These are phyloP conservation scores for Plectranthus barbatus DNA, from an alignment of 257 asterid species.

Conservation along the genomic window DNA sequence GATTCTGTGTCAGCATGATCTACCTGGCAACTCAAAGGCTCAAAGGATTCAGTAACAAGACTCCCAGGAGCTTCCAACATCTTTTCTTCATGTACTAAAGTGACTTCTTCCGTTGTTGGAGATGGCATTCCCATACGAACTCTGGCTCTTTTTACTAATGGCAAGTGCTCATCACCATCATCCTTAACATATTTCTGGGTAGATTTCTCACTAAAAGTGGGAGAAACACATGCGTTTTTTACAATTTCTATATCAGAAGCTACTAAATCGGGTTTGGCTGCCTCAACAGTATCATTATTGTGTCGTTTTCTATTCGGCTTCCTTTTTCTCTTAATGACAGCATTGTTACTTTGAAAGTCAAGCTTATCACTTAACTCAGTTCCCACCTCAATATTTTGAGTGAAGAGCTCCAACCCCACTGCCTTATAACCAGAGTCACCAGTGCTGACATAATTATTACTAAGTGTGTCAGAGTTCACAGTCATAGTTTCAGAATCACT, in stretches of 20 bases:
- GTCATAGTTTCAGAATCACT: constrained; percentile 57
- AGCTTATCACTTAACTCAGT: constrained; percentile 56
- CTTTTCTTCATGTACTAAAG: constrained; percentile 29
- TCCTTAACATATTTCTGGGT: constrained; percentile 36
- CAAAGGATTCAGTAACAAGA: constrained; percentile 17
- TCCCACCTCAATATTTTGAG: constrained; percentile 36
- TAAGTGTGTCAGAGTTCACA: constrained; percentile 54
- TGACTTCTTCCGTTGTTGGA: constrained; percentile 28
- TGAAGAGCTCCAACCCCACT: constrained; percentile 15
- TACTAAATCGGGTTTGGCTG: constrained; percentile 27
- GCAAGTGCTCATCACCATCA: constrained; percentile 87
- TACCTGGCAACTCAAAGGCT: constrained; percentile 24
- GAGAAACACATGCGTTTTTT: constrained; percentile 28
- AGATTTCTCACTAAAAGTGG: constrained; percentile 25
- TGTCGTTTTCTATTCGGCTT: constrained; percentile 65
- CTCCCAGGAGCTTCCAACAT: constrained; percentile 29
- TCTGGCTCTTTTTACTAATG: constrained; percentile 86
- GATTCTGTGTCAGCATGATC: constrained; percentile 20
- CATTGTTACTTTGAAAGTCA: constrained; percentile 44
- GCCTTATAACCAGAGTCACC: constrained; percentile 48
- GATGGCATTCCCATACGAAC: constrained; percentile 67
- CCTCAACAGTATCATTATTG: constrained; percentile 20
- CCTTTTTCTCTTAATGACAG: constrained; percentile 61
- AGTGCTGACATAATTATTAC: constrained; percentile 55
- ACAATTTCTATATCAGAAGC: constrained; percentile 33